phyloP scores from a whole-genome alignment of 2,329 filamentous ascomycete genomes.

The Scopulariopsis brevicaulis region DNA sequence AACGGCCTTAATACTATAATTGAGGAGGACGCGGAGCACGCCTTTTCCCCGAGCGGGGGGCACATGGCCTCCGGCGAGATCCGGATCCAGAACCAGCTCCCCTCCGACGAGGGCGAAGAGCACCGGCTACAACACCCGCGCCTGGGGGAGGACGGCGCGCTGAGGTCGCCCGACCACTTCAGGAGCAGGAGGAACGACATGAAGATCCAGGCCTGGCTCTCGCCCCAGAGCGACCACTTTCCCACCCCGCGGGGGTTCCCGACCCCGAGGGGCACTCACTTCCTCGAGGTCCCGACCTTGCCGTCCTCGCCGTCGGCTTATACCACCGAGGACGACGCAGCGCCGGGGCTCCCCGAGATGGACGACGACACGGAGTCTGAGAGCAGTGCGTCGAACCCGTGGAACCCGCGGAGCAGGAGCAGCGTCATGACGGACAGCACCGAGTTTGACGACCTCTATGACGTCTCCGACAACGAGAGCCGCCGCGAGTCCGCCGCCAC shows the following conservation, averaged over 20 bases:
- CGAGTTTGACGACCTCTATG: conserved; percentile 81
- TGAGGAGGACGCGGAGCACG: conserved; percentile 30
- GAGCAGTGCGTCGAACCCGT: conserved; percentile 43
- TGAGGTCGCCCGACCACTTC: neutral
- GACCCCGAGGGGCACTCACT: conserved; percentile 56
- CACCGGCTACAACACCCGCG: neutral
- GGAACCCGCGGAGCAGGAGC: conserved; percentile 39
- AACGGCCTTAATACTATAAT: conserved; percentile 54
- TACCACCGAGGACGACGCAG: conserved; percentile 29
- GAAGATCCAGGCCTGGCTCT: conserved; percentile 46
- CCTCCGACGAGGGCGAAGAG: conserved; percentile 3
- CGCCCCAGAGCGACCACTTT: conserved; percentile 51
- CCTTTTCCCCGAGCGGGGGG: neutral
- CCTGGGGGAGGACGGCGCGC: neutral
- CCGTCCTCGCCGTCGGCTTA: conserved; percentile 48
- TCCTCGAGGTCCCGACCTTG: conserved; percentile 50
- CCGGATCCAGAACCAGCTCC: neutral
- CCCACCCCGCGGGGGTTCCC: conserved; percentile 43
- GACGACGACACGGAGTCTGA: conserved; percentile 11
- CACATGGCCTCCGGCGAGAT: neutral
- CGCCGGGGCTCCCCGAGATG: conserved; percentile 14
- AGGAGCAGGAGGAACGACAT: conserved; percentile 22
- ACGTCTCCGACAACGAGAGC: conserved; percentile 70
- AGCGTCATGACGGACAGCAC: conserved; percentile 54
- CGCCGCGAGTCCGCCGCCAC: conserved; percentile 7